Evolutionary conservation across 75 land plant genomes (phyloP).

Genomic region (Selaginella tamariscina): DNA sequence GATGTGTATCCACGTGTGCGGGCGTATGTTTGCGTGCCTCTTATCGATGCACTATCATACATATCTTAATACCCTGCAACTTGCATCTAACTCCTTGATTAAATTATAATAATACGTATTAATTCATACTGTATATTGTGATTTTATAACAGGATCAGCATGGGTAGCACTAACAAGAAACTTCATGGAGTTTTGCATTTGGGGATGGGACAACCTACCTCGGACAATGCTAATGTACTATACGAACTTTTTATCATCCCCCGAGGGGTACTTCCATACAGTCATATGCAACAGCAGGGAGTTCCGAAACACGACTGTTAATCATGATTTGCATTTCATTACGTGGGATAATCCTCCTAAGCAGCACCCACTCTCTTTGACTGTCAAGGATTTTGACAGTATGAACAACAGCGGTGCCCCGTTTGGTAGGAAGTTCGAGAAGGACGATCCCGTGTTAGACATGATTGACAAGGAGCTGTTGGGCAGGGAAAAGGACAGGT

Average conservation of each 20-base stretch:
- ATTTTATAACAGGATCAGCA: slow-evolving; percentile 46
- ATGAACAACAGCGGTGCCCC: slow-evolving; percentile 67
- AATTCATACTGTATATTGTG: slow-evolving; percentile 3
- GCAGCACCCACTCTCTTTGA: slow-evolving; percentile 53
- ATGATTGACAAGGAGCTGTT: slow-evolving; percentile 49
- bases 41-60: background rate
- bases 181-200: slow-evolving; percentile 65
- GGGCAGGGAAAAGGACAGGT: slow-evolving; percentile 20
- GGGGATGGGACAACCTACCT: slow-evolving; percentile 86
- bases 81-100: too few relatives aligned
- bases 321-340: slow-evolving; percentile 64
- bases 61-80: too few relatives aligned
- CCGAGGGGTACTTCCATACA: slow-evolving; percentile 83
- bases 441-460: slow-evolving; percentile 51
- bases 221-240: slow-evolving; percentile 81
- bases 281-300: slow-evolving; percentile 62
- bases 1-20: too few relatives aligned
- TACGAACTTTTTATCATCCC: slow-evolving; percentile 63
- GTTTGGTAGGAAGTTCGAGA: slow-evolving; percentile 48
- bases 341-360: slow-evolving; percentile 74
- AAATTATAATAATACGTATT: background rate
- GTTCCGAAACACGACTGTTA: slow-evolving; percentile 72
- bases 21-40: background rate
- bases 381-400: slow-evolving; percentile 45
- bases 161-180: slow-evolving; percentile 48